Percentiles rank a stretch among this genome's conserved stretches.
These are phyloP conservation scores for Gyrodon lividus DNA, from an alignment of 768 basidiomycete species.

Conservation along the genomic window DNA sequence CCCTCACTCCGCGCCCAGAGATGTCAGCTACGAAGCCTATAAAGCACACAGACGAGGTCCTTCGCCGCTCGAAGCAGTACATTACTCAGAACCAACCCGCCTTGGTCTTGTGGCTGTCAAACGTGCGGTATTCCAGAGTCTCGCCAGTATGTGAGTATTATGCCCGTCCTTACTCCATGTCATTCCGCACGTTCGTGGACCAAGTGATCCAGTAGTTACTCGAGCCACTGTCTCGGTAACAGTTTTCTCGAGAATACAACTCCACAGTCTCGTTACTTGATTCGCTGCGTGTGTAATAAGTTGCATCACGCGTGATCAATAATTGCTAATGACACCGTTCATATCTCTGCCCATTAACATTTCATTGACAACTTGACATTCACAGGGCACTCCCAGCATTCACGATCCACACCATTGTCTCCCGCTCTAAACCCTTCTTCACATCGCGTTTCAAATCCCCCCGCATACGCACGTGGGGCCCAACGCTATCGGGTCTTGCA, in stretches of 20 bases:
- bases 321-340: too few relatives aligned
- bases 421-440: slow-evolving; percentile 69
- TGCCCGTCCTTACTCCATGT: neutral
- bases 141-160: slow-evolving; percentile 70
- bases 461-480: slow-evolving; percentile 69
- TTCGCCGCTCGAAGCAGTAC: slow-evolving; percentile 59
- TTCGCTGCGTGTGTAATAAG: too few relatives aligned
- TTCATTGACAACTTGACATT: neutral
- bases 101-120: slow-evolving; percentile 71
- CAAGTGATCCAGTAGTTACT: neutral
- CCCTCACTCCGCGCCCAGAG: slow-evolving; percentile 32
- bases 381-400: slow-evolving; percentile 77
- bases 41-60: slow-evolving; percentile 72
- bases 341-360: neutral
- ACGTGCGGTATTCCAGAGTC: slow-evolving; percentile 75
- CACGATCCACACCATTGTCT: slow-evolving; percentile 82
- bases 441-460: slow-evolving; percentile 51
- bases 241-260: slow-evolving; percentile 4
- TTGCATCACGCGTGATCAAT: too few relatives aligned
- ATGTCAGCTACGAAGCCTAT: slow-evolving; percentile 80
- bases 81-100: slow-evolving; percentile 69
- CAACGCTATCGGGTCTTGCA: slow-evolving; percentile 69
- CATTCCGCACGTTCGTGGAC: slow-evolving; percentile 14
- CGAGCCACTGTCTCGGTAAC: slow-evolving; percentile 6
- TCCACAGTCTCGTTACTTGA: neutral